Evolutionary conservation across 352 stramenopile genomes (phyloP), one percentile per base, ranked within the genome.

Genomic region (Blastocystis sp.): DNA sequence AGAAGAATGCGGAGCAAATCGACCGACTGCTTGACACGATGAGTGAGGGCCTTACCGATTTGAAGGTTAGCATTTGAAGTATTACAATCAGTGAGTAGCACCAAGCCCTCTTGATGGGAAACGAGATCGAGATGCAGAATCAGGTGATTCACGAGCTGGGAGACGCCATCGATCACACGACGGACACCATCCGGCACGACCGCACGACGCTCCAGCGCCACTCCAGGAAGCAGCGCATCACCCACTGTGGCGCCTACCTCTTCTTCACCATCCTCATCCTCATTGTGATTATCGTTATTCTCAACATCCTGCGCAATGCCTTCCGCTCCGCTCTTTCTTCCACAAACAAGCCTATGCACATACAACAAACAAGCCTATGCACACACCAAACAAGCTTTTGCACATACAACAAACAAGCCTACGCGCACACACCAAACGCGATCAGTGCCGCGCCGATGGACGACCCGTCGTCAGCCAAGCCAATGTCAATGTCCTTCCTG

Each of bases 101-200:
- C 28, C 74, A 84, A 54, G 74, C 74, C 3, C 2, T 68, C 42
- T 11, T 57, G n/a, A 84, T 84, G 34, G 74, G 74, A 84, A 48
- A 84, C 34, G 74, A 84, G 34, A 84, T 84, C 42, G 74, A 68
- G n/a, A 70, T 24, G 42, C 74, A 84, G 57, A 84, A 84, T 64
- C 11, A 70, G 48, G 48, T 70, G 28, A 54, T 84, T 19, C 19
- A 52, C 24, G 74, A 84, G 60, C 42, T 84, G 3, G 74, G 66
- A 42, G 54, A 2, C 0, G 74, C 61, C 43, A 43, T 84, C 21
- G 74, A 84, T 1, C 6, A 52, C 21, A 84, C 74, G n/a, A 70
- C 74, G 48, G 74, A 70, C 10, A 61, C 57, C 52, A 84, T 84
- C 17, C 57, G 21, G 10, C 6, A 21, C 17, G 60, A 84, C 69